phyloP scores from a whole-genome alignment of 805 yeast species.

The Zygosaccharomyces bisporus region DNA sequence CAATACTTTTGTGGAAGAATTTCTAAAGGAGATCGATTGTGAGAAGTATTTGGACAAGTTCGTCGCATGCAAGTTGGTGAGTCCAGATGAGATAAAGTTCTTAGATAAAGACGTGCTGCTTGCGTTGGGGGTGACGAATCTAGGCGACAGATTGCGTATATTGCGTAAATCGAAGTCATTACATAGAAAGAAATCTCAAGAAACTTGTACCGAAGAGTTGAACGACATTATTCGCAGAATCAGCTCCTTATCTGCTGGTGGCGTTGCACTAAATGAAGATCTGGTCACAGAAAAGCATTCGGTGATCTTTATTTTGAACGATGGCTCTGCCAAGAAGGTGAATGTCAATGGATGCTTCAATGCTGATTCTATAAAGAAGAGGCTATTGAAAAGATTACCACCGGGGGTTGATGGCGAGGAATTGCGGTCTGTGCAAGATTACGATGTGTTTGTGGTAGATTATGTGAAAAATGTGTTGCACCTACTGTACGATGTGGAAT shows the following conservation, averaged over 20 bases:
- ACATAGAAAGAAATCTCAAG: constrained; percentile 30
- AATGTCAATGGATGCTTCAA: constrained; percentile 76
- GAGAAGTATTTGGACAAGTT: constrained; percentile 23
- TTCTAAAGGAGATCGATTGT: constrained; percentile 25
- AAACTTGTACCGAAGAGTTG: constrained; percentile 16
- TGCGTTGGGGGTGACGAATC: constrained; percentile 67
- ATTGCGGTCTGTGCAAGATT: constrained; percentile 35
- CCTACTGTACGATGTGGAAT: constrained; percentile 67
- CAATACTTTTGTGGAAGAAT: constrained; percentile 20
- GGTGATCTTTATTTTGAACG: constrained; percentile 68
- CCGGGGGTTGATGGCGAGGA: constrained; percentile 29
- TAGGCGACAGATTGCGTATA: constrained; percentile 79
- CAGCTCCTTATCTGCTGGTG: constrained; percentile 21
- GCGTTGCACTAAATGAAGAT: constrained; percentile 26
- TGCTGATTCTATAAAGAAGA: constrained; percentile 71
- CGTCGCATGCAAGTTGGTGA: constrained; percentile 20
- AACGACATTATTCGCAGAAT: constrained; percentile 25
- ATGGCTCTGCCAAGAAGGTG: constrained; percentile 65
- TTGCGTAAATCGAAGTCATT: constrained; percentile 49
- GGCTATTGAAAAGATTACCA: constrained; percentile 54
- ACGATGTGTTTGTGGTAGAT: constrained; percentile 60
- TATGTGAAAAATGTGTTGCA: constrained; percentile 39
- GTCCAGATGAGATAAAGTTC: constrained; percentile 28
- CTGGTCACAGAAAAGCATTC: constrained; percentile 38
- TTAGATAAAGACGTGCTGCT: constrained; percentile 60